phyloP scores from a whole-genome alignment of 2,329 filamentous ascomycete genomes.

The Aureobasidium uvarum region DNA sequence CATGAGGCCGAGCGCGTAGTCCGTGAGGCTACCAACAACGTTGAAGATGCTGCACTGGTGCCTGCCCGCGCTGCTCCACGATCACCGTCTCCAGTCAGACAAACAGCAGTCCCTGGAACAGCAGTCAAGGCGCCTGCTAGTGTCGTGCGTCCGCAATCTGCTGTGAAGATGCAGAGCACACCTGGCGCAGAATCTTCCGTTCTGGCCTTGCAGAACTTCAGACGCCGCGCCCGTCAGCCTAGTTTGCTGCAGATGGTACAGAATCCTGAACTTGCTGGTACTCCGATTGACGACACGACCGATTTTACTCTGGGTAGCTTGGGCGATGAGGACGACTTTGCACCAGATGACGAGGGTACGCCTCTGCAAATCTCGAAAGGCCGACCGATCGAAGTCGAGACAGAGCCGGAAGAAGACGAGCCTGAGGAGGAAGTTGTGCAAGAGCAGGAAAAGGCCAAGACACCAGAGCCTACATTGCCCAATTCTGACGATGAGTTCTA shows the following conservation, averaged over 20 bases:
- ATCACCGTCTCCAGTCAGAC: slow-evolving; percentile 37
- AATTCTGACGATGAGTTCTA: slow-evolving; percentile 23
- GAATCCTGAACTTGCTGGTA: slow-evolving; percentile 33
- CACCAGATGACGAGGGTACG: slow-evolving; percentile 66
- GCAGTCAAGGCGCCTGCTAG: slow-evolving; percentile 30
- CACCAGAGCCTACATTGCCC: not conserved
- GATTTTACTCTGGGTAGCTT: slow-evolving; percentile 27
- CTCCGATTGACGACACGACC: slow-evolving; percentile 32
- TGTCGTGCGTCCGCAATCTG: slow-evolving; percentile 42
- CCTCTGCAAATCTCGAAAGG: slow-evolving; percentile 45
- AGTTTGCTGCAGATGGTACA: slow-evolving; percentile 52
- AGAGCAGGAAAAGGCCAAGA: slow-evolving; percentile 27
- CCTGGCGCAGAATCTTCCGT: slow-evolving; percentile 48
- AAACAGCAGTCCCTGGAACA: slow-evolving; percentile 34
- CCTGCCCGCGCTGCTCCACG: slow-evolving; percentile 27
- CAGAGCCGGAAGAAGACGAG: not conserved
- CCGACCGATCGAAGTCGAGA: not conserved
- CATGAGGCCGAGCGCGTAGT: not conserved
- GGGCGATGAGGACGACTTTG: slow-evolving; percentile 48
- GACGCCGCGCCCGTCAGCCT: slow-evolving; percentile 49
- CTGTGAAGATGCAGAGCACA: slow-evolving; percentile 45
- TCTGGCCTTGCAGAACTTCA: slow-evolving; percentile 52
- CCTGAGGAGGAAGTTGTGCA: not conserved
- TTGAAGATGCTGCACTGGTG: slow-evolving; percentile 27
- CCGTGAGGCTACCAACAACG: slow-evolving; percentile 1